Evolutionary conservation across 768 basidiomycete genomes (phyloP).

Genomic region (Calocera cornea): DNA sequence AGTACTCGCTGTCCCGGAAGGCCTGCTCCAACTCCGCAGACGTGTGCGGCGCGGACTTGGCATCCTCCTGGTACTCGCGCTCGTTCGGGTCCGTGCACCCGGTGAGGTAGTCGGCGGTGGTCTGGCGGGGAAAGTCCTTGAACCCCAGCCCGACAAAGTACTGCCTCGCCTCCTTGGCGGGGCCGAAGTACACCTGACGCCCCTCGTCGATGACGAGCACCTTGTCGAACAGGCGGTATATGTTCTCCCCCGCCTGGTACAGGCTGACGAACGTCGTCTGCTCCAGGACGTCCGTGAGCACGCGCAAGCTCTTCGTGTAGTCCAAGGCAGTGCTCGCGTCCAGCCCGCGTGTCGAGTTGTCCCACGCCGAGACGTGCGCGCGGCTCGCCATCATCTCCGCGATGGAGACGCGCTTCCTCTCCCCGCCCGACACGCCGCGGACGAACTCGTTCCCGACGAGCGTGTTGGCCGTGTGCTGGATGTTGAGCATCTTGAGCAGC

Average conservation of each 20-base stretch:
- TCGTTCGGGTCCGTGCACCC: slow-evolving; percentile 30
- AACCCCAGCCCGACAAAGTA: slow-evolving; percentile 38
- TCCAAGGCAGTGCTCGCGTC: slow-evolving; percentile 31
- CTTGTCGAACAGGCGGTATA: slow-evolving; percentile 30
- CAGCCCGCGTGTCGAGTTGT: slow-evolving; percentile 21
- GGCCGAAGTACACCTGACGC: slow-evolving; percentile 37
- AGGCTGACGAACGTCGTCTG: slow-evolving; percentile 33
- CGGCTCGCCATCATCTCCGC: slow-evolving; percentile 19
- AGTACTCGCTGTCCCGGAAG: slow-evolving; percentile 39
- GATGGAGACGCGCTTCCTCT: slow-evolving; percentile 22
- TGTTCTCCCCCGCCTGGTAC: slow-evolving; percentile 31
- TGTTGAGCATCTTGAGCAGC: slow-evolving; percentile 56
- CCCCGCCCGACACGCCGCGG: slow-evolving; percentile 35
- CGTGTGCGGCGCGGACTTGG: slow-evolving; percentile 43
- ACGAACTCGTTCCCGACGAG: slow-evolving; percentile 65
- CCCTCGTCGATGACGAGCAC: slow-evolving; percentile 37
- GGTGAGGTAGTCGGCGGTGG: slow-evolving; percentile 37
- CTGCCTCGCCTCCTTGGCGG: slow-evolving; percentile 26
- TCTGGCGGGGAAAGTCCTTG: slow-evolving; percentile 32
- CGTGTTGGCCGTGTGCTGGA: slow-evolving; percentile 57
- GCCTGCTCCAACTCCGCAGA: slow-evolving; percentile 54
- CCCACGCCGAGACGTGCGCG: slow-evolving; percentile 15
- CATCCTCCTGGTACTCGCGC: slow-evolving; percentile 15
- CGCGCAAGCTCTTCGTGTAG: slow-evolving; percentile 32
- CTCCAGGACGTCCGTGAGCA: slow-evolving; percentile 30